These are phyloP conservation scores for Filosporella fistucella DNA, from an alignment of 495 filamentous ascomycete species.

Conservation along the genomic window DNA sequence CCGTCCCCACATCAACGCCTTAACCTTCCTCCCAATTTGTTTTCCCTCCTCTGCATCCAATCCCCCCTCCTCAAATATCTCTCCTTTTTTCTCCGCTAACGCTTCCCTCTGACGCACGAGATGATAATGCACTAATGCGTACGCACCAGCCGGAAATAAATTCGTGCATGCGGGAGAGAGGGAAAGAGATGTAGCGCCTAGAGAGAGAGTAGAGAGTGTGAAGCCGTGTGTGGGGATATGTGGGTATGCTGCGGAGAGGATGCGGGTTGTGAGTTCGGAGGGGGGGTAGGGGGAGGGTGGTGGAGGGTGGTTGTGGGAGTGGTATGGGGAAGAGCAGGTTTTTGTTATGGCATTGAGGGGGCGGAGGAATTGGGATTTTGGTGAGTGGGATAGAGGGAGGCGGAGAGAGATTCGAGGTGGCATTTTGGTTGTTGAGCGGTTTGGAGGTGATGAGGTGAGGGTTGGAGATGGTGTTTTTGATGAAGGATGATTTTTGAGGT, in stretches of 20 bases:
- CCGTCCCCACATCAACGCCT: slow-evolving; percentile 63
- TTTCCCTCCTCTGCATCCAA: slow-evolving; percentile 11
- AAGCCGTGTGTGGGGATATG: slow-evolving; percentile 85
- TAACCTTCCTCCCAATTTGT: slow-evolving; percentile 42
- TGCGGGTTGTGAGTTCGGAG: slow-evolving; percentile 63
- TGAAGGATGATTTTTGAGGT: not conserved
- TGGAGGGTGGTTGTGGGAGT: slow-evolving; percentile 64
- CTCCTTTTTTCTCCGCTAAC: slow-evolving; percentile 29
- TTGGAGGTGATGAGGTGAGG: slow-evolving; percentile 1
- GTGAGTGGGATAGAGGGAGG: not conserved
- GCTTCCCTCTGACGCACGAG: slow-evolving; percentile 57
- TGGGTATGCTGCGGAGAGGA: slow-evolving; percentile 73
- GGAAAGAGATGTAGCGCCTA: slow-evolving; percentile 75
- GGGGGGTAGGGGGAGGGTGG: slow-evolving; percentile 56
- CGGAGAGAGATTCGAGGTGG: not conserved
- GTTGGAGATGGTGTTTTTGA: slow-evolving; percentile 1
- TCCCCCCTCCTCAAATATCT: slow-evolving; percentile 16
- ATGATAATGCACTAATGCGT: slow-evolving; percentile 80
- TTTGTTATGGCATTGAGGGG: not conserved
- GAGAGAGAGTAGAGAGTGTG: slow-evolving; percentile 60
- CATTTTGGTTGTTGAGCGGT: slow-evolving; percentile 1
- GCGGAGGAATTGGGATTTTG: not conserved
- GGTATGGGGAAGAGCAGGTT: slow-evolving; percentile 42
- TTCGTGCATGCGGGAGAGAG: slow-evolving; percentile 84
- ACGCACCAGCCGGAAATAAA: slow-evolving; percentile 71